These are phyloP conservation scores for Phytophthora fragariaefolia DNA, from an alignment of 352 stramenopile species.

Conservation along the genomic window DNA sequence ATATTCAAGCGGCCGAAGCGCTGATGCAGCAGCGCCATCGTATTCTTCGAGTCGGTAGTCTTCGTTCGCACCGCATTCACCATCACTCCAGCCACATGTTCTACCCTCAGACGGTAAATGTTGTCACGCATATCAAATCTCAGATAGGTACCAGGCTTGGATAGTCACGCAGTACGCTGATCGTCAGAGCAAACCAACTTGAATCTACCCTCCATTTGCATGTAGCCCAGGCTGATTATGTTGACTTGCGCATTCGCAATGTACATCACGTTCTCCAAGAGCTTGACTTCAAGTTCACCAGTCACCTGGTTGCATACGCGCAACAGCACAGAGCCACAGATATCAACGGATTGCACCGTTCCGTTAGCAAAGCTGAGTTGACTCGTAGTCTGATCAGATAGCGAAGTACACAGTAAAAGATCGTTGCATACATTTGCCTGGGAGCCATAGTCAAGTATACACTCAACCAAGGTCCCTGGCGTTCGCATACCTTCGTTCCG, in stretches of 20 bases:
- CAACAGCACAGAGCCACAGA: slow-evolving; percentile 4
- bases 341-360: background rate
- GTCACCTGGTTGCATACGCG: slow-evolving; percentile 1
- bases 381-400: background rate
- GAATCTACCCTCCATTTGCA: slow-evolving; percentile 1
- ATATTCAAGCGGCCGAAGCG: slow-evolving; percentile 11
- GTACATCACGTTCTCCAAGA: slow-evolving; percentile 12
- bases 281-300: background rate
- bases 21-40: slow-evolving; percentile 4
- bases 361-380: background rate
- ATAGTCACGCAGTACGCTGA: slow-evolving; percentile 3
- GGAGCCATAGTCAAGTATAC: background rate
- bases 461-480: background rate
- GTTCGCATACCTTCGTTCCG: background rate
- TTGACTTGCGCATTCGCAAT: background rate
- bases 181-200: background rate
- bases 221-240: slow-evolving; percentile 9
- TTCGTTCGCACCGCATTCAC: background rate
- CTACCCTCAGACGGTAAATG: background rate
- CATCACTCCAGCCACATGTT: background rate
- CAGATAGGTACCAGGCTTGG: background rate
- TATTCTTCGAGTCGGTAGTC: background rate
- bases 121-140: slow-evolving; percentile 1
- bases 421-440: background rate
- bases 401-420: background rate